Conservation (phyloP, 106 monocot species). For the Chionographis japonica region DNA sequence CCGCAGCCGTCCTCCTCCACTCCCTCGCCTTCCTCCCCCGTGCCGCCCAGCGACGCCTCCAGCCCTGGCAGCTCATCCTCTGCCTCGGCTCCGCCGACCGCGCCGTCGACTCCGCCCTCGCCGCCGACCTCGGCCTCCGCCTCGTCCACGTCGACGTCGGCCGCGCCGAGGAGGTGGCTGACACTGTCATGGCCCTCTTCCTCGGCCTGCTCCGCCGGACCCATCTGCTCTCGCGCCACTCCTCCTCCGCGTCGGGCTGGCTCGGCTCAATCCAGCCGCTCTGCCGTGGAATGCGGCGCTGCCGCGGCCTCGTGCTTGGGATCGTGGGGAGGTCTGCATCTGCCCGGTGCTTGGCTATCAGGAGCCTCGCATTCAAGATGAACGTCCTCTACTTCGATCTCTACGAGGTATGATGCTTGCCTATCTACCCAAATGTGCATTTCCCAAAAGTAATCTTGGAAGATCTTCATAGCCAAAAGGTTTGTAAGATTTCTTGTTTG, state of each 20-base stretch:
- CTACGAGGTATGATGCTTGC: too few relatives aligned
- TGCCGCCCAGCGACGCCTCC: conserved; percentile 45
- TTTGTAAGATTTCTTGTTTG: too few relatives aligned
- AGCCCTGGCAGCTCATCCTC: conserved; percentile 35
- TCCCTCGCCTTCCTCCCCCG: conserved; percentile 50
- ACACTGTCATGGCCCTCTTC: conserved; percentile 47
- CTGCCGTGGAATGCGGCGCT: conserved; percentile 43
- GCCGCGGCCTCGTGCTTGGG: conserved; percentile 43
- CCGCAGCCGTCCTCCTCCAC: conserved; percentile 35
- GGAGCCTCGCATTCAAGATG: conserved; percentile 47
- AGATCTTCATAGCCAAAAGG: too few relatives aligned
- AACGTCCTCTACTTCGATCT: conserved; percentile 29
- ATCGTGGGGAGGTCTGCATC: conserved; percentile 41
- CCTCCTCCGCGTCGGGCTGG: conserved; percentile 36
- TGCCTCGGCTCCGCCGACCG: conserved; percentile 51
- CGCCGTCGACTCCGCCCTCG: conserved; percentile 34
- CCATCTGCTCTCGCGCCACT: conserved; percentile 33
- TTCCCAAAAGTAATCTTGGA: too few relatives aligned
- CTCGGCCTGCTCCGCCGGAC: conserved; percentile 40
- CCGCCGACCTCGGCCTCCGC: conserved; percentile 39
- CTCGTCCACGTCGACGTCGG: conserved; percentile 39
- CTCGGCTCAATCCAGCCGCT: conserved; percentile 41
- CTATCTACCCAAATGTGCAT: too few relatives aligned
- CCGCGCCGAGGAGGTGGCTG: conserved; percentile 49
- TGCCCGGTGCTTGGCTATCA: conserved; percentile 32